Conservation (phyloP, 306 rosid genomes). For the Medicago arabica region DNA sequence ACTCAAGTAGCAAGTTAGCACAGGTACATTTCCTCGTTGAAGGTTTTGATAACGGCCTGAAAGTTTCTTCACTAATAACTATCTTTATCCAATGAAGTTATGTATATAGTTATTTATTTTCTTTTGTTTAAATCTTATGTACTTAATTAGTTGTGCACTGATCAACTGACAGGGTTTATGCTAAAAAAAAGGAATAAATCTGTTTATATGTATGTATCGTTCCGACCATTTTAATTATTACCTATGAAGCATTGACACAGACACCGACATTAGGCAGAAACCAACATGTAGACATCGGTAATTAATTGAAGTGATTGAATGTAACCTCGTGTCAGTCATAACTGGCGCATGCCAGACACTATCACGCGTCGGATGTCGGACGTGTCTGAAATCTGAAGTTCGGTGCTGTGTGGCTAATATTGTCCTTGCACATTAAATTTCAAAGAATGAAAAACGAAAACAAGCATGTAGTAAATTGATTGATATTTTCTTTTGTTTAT, state of each 20-base stretch:
- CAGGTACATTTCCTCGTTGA: constrained; percentile 58
- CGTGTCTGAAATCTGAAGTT: neutral
- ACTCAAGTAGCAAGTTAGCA: constrained; percentile 90
- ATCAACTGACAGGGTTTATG: constrained; percentile 10
- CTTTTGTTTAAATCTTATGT: neutral
- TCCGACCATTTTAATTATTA: constrained; percentile 8
- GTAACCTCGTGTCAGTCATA: neutral
- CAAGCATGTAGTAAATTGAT: neutral
- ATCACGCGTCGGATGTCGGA: neutral
- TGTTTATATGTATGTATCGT: neutral
- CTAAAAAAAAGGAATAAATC: neutral
- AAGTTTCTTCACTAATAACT: neutral
- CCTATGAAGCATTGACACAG: neutral
- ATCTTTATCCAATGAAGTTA: constrained; percentile 10
- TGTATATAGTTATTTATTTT: constrained; percentile 19
- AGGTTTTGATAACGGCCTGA: constrained; percentile 34
- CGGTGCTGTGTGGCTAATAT: neutral
- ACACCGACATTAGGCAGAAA: no score
- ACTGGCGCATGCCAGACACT: no score
- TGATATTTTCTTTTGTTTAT: no score
- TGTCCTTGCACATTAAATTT: no score
- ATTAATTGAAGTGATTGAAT: no score
- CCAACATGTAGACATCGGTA: no score
- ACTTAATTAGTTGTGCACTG: neutral
- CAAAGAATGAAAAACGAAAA: no score